These are phyloP conservation scores for Trypethelium eluteriae DNA, from an alignment of 495 filamentous ascomycete species.

Conservation along the genomic window DNA sequence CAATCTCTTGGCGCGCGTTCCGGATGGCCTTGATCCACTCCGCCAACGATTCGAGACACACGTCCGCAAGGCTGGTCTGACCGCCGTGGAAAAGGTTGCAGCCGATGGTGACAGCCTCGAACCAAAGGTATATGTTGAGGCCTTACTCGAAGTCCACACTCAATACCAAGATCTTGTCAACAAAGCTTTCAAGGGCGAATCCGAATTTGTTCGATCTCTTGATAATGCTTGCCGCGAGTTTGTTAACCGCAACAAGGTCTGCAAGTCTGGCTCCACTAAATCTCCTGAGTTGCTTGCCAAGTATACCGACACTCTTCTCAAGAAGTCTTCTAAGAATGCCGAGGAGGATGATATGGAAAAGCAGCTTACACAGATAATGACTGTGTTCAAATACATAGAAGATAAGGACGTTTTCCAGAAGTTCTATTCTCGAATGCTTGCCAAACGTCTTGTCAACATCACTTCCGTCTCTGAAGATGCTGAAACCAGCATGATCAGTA, in stretches of 20 bases:
- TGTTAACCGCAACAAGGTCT: conserved; percentile 93
- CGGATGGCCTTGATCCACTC: conserved; percentile 85
- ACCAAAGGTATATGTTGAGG: conserved; percentile 93
- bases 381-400: conserved; percentile 99
- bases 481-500: conserved; percentile 98
- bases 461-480: conserved; percentile 94
- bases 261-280: conserved; percentile 81
- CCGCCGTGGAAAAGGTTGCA: conserved; percentile 85
- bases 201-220: conserved; percentile 91
- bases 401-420: conserved; percentile 99
- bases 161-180: conserved; percentile 88
- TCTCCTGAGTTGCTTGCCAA: conserved; percentile 92
- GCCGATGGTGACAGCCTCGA: conserved; percentile 84
- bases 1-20: conserved; percentile 78
- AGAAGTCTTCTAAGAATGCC: conserved; percentile 75
- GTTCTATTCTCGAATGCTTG: conserved; percentile 95
- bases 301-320: conserved; percentile 88
- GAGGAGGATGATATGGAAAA: conserved; percentile 91
- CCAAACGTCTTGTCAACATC: conserved; percentile 86
- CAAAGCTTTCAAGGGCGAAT: conserved; percentile 86
- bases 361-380: conserved; percentile 93
- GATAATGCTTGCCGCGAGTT: conserved; percentile 98
- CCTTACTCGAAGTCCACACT: conserved; percentile 85
- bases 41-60: conserved; percentile 85
- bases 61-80: conserved; percentile 78